A percentile compares a stretch with the other conserved stretches of the same genome.
These are phyloP conservation scores for Trypanosoma scelopori DNA, from an alignment of 208 protist species.

Conservation along the genomic window DNA sequence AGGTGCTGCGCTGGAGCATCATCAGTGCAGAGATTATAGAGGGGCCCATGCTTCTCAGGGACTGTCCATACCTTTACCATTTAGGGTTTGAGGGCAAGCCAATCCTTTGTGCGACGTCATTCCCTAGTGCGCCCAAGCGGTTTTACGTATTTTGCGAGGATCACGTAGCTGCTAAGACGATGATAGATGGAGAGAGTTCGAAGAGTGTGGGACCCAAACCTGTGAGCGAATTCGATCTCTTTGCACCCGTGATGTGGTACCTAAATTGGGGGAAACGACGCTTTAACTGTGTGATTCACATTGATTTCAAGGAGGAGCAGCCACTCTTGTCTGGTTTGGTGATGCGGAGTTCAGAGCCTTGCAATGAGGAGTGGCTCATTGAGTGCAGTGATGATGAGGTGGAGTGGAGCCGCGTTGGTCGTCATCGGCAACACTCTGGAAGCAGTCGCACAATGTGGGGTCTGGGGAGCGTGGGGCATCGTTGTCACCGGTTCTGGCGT, in stretches of 20 bases:
- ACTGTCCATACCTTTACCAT: constrained; percentile 28
- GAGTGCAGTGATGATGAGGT: constrained; percentile 50
- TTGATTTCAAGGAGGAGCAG: constrained; percentile 36
- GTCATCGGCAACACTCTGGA: constrained; percentile 28
- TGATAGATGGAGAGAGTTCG: background rate
- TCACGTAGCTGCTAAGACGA: constrained; percentile 20
- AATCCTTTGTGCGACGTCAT: constrained; percentile 32
- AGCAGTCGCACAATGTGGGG: constrained; percentile 27
- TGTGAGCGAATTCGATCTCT: constrained; percentile 28
- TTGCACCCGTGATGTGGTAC: constrained; percentile 29
- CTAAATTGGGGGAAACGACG: constrained; percentile 32
- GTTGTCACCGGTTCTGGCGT: constrained; percentile 39
- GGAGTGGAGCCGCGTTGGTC: constrained; percentile 27
- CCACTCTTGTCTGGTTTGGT: constrained; percentile 24
- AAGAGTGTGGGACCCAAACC: constrained; percentile 6
- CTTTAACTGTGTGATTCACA: constrained; percentile 20
- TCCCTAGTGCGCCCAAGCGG: constrained; percentile 24
- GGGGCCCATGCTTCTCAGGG: constrained; percentile 20
- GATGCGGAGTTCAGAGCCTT: constrained; percentile 28
- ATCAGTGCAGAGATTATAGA: constrained; percentile 8
- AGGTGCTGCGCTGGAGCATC: constrained; percentile 32
- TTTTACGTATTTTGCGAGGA: constrained; percentile 43
- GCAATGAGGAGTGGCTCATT: constrained; percentile 29
- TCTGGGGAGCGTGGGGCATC: constrained; percentile 16
- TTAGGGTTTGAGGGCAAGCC: constrained; percentile 19